phyloP scores from a whole-genome alignment of 768 basidiomycete genomes.

The Macrolepiota fuliginosa region DNA sequence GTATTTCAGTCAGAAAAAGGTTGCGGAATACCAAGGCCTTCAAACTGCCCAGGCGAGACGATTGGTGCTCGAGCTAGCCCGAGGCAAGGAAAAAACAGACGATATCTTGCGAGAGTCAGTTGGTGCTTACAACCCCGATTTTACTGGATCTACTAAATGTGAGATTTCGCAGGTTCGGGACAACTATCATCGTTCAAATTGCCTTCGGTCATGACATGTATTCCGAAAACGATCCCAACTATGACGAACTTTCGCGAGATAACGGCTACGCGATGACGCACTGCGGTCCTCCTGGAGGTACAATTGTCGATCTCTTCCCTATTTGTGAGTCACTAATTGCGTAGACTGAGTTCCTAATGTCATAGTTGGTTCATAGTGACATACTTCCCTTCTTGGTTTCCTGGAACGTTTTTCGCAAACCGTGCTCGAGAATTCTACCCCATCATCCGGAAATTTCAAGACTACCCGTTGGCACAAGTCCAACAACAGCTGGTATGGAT shows the following conservation, averaged over 20 bases:
- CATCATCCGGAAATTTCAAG: constrained; percentile 12
- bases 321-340: not conserved
- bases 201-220: not conserved
- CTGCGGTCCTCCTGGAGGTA: constrained; percentile 6
- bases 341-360: not conserved
- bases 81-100: not conserved
- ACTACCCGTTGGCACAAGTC: constrained; percentile 19
- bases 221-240: not conserved
- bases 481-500: constrained; percentile 11
- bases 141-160: not conserved
- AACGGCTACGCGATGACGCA: not conserved
- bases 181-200: not conserved
- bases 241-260: not conserved
- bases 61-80: not conserved
- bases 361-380: constrained; percentile 10
- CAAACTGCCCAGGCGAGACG: not conserved
- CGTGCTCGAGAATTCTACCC: constrained; percentile 14
- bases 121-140: too few species aligned
- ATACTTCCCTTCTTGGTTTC: constrained; percentile 25
- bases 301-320: constrained; percentile 7
- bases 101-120: not conserved
- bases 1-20: not conserved
- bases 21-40: not conserved
- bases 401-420: constrained; percentile 19
- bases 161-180: not conserved